Evolutionary conservation across 2,329 filamentous ascomycete genomes (phyloP).

Genomic region (Claviceps capensis): DNA sequence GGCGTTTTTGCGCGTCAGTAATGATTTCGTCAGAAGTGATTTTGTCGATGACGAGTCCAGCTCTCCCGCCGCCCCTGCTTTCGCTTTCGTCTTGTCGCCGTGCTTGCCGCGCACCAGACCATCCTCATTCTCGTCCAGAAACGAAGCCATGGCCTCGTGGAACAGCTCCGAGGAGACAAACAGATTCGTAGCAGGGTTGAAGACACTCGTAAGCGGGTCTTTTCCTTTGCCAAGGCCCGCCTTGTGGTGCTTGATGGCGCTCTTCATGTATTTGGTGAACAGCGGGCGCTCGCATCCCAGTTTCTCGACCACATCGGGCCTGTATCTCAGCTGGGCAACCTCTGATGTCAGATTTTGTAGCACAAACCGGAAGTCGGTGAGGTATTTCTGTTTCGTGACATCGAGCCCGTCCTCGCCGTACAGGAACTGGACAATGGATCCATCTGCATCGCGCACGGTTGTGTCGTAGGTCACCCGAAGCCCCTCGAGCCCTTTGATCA

Average conservation of each 20-base stretch:
- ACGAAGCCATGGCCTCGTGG: slow-evolving; percentile 56
- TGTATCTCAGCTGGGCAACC: slow-evolving; percentile 60
- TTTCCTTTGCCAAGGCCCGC: slow-evolving; percentile 41
- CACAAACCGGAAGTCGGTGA: slow-evolving; percentile 81
- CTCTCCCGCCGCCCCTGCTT: background rate
- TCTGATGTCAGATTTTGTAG: slow-evolving; percentile 75
- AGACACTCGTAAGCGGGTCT: slow-evolving; percentile 62
- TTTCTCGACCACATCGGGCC: slow-evolving; percentile 30
- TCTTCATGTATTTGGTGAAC: slow-evolving; percentile 68
- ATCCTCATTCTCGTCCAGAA: slow-evolving; percentile 64
- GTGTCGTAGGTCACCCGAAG: slow-evolving; percentile 85
- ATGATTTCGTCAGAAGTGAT: slow-evolving; percentile 29
- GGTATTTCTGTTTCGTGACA: slow-evolving; percentile 83
- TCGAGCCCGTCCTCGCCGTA: slow-evolving; percentile 96
- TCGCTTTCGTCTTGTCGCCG: slow-evolving; percentile 17
- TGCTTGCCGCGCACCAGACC: slow-evolving; percentile 36
- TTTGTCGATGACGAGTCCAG: slow-evolving; percentile 7
- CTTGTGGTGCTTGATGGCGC: slow-evolving; percentile 59
- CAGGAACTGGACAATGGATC: slow-evolving; percentile 83
- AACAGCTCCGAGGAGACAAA: slow-evolving; percentile 88
- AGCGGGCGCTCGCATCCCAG: slow-evolving; percentile 41
- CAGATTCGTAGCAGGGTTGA: slow-evolving; percentile 62
- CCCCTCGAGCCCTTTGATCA: slow-evolving; percentile 98
- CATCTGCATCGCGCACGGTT: slow-evolving; percentile 87
- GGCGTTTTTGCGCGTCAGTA: slow-evolving; percentile 55